Evolutionary conservation across 2,329 filamentous ascomycete species (phyloP), one percentile per base, ranked within the genome.

Genomic region (Aspergillus sp.): DNA sequence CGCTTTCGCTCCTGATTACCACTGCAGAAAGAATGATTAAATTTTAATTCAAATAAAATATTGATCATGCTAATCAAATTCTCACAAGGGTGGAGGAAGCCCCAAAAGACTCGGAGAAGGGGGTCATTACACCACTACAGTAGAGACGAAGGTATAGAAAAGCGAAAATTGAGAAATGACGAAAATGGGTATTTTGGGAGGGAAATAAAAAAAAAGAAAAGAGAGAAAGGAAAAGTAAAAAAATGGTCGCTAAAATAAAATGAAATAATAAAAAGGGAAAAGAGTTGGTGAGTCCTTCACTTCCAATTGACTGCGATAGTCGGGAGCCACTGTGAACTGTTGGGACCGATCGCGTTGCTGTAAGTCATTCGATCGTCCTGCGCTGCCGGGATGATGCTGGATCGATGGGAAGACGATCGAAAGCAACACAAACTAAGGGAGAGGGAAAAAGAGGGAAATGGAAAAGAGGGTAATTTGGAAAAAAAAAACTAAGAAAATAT

Each of bases 321-420:
- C 50, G 50, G 54, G 58, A 57, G 54, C 58, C 61, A 63, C 53
- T 50, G 54, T 62, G 59, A 64, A 63, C 56, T 66, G 60, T 65
- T 66, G 59, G 59, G 57, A 62, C 58, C 59, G 65, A 67, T 67
- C 63, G 63, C 58, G 38, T 59, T 61, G 63, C 65, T 67, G 65
- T 66, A 67, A 67, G 65, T 67, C 63, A 67, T 67, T 65, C 53
- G 65, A 68, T 67, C 66, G 66, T 63, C 64, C 56, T 63, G 60
- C 57, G 50, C 59, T 59, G 52, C 64, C 62, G 62, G 62, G 63
- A 66, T 67, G 63, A 67, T 66, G 64, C 65, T 69, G 59, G 65
- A 58, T 65, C 54, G 55, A 43, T 49, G 41, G 48, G 53, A 51
- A 59, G 61, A 25, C 60, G 57, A 63, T 65, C 57, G 52, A 59